Evolutionary conservation across 805 yeast species (phyloP).

Genomic region (Candida stauntonica): DNA sequence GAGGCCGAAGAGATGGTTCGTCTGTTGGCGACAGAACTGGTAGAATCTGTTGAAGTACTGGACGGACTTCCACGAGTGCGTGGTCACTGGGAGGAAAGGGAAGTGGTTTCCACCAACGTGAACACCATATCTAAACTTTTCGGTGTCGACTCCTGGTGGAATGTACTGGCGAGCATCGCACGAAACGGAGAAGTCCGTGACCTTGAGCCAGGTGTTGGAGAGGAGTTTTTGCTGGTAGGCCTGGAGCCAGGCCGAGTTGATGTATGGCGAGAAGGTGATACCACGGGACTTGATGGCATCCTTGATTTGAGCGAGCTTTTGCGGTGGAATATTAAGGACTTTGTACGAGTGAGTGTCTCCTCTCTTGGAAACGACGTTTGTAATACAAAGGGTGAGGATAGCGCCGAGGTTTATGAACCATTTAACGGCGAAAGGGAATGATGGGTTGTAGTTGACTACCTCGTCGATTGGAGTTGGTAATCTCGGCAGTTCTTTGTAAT

Average conservation of each 20-base stretch:
- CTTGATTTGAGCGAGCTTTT: background rate
- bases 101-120: slow-evolving; percentile 20
- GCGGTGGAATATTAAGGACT: slow-evolving; percentile 9
- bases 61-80: slow-evolving; percentile 6
- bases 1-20: slow-evolving; percentile 14
- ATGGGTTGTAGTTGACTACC: slow-evolving; percentile 13
- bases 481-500: slow-evolving; percentile 6
- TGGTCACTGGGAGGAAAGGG: slow-evolving; percentile 8
- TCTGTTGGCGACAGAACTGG: slow-evolving; percentile 2
- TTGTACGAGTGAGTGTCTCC: slow-evolving; percentile 13
- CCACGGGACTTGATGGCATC: background rate
- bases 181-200: slow-evolving; percentile 18
- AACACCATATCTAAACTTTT: slow-evolving; percentile 17
- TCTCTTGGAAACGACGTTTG: slow-evolving; percentile 1
- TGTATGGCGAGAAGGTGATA: slow-evolving; percentile 19
- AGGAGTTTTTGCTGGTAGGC: slow-evolving; percentile 10
- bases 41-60: slow-evolving; percentile 10
- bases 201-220: slow-evolving; percentile 3
- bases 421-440: slow-evolving; percentile 10
- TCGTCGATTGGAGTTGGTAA: slow-evolving; percentile 20
- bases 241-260: slow-evolving; percentile 19
- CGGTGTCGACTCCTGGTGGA: slow-evolving; percentile 6
- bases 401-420: slow-evolving; percentile 8
- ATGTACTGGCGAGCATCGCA: slow-evolving; percentile 20
- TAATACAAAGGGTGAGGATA: slow-evolving; percentile 4